Conservation (phyloP, 257 asterid genomes). For the Solanum pinnatisectum region DNA sequence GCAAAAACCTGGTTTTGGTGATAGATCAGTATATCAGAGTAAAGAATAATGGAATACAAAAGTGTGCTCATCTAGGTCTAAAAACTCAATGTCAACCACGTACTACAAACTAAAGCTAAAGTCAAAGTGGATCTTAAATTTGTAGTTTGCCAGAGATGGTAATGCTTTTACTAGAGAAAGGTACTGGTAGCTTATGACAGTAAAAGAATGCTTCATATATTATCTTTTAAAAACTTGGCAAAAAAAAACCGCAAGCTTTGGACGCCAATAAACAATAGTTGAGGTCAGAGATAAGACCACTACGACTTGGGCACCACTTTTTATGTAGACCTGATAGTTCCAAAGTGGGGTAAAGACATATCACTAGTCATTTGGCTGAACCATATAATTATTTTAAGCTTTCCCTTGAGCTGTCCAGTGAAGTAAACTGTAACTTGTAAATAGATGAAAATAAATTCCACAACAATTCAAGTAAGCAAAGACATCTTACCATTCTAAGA, state of each 20-base stretch:
- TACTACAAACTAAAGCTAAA: not conserved
- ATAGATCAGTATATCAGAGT: not conserved
- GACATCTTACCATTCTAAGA: constrained; percentile 62
- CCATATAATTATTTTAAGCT: not conserved
- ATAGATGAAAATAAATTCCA: not conserved
- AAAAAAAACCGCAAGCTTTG: not conserved
- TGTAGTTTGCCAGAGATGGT: not conserved
- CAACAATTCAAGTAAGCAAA: not conserved
- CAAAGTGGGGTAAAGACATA: not conserved
- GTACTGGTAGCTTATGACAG: not conserved
- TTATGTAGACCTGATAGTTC: not conserved
- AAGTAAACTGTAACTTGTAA: not conserved
- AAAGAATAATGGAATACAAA: not conserved
- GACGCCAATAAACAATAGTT: not conserved
- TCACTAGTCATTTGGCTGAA: not conserved
- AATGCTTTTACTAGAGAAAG: not conserved
- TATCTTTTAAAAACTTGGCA: not conserved
- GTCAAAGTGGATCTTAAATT: not conserved
- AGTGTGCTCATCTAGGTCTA: not conserved
- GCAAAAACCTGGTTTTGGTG: constrained; percentile 59
- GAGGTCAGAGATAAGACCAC: not conserved
- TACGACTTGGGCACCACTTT: not conserved
- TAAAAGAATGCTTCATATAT: not conserved
- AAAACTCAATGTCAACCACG: not conserved
- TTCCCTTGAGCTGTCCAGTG: not conserved